These are phyloP conservation scores for Leccinum rimulosum DNA, from an alignment of 768 basidiomycete genomes.

Conservation along the genomic window DNA sequence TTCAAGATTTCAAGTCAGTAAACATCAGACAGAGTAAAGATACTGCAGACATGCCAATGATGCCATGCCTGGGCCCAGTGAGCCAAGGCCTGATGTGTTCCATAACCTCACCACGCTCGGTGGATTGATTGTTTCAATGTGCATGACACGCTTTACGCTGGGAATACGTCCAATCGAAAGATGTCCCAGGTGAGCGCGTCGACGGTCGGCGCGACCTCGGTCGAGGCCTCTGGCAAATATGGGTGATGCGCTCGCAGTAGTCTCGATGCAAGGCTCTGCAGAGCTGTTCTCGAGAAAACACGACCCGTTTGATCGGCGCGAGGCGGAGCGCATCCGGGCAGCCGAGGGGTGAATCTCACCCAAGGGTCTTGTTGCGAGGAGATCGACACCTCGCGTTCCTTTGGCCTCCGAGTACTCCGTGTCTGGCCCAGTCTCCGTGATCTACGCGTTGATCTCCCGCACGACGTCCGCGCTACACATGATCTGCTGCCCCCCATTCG, in stretches of 20 bases:
- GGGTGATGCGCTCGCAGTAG: constrained; percentile 84
- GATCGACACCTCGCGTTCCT: constrained; percentile 86
- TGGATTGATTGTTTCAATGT: constrained; percentile 22
- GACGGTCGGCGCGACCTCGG: constrained; percentile 31
- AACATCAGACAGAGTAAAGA: too few species aligned
- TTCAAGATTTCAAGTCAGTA: too few species aligned
- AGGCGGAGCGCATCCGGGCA: constrained; percentile 82
- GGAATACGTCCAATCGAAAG: constrained; percentile 52
- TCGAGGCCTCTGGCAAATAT: constrained; percentile 75
- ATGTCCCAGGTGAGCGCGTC: constrained; percentile 63
- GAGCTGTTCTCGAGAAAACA: constrained; percentile 75
- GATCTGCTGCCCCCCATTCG: too few species aligned
- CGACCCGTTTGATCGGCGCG: constrained; percentile 83
- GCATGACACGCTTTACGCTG: constrained; percentile 61
- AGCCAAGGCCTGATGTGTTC: too few species aligned
- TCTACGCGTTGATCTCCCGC: too few species aligned
- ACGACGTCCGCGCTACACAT: too few species aligned
- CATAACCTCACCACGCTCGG: too few species aligned
- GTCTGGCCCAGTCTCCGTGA: too few species aligned
- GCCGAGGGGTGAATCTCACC: constrained; percentile 96
- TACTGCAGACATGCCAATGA: too few species aligned
- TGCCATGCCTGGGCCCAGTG: too few species aligned
- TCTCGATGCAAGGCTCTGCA: constrained; percentile 75
- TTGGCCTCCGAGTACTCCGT: constrained; percentile 45
- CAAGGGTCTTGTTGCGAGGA: constrained; percentile 90